Base-by-base conservation (phyloP, 805 yeast species). In the Starmerella bombicola region DNA sequence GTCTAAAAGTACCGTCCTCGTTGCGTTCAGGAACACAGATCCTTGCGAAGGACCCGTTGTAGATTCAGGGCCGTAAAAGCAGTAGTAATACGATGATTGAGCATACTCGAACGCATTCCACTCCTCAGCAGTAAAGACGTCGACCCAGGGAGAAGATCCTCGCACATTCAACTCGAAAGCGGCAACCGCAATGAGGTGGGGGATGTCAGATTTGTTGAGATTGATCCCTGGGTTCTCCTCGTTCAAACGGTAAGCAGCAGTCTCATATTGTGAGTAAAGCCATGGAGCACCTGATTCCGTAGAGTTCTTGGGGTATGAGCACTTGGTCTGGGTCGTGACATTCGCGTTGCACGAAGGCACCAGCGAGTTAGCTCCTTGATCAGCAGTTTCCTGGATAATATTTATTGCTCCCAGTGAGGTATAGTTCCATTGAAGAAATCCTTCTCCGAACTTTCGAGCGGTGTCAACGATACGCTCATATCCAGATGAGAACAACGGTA, bases 401-500 rank as follows among this genome's bases (percentile, higher is more conserved):
- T 50, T 47, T 23, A 52, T 10, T 17, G 56, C 55, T 8, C 43
- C 51, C 5, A 46, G 40, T 16, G 40, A 49, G n/a, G 55, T 52
- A 41, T 50, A 51, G 47, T 53, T 49, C 42, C 47, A 43, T 16
- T 52, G 52, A 16, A 54, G 37, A 45, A 55, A 54, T 10, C 60
- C 60, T 38, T 50, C 47, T 13, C 55, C 60, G 32, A 55, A 56
- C 21, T 47, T 37, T 35, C 55, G 52, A 7, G 55, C 60, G 10
- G 60, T 54, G 25, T 50, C 52, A 3, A 44, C 48, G 17, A 53
- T 71, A 46, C 84, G 66, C 43, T 69, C 67, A 34, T 71, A 68
- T 38, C 71, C 71, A 9, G 78, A 68, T 5, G 75, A 55, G 54
- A 75, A 78, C 26, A 78, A 62, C 6, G 73, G 74, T 20, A 75